Conservation (phyloP, 371 early-diverging fungal genomes). For the Mucor lusitanicus region DNA sequence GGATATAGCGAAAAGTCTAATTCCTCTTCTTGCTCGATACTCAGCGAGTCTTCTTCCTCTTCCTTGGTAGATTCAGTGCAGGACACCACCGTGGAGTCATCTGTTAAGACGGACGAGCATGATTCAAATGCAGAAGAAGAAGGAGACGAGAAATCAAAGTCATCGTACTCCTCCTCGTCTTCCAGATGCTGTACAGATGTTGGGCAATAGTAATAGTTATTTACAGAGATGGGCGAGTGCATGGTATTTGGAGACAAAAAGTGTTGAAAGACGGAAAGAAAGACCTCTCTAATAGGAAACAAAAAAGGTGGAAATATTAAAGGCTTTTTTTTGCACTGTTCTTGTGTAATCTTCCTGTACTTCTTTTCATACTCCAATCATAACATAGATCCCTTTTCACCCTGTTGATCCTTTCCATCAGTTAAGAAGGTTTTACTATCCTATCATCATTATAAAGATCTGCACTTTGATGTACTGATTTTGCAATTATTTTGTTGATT, state of each 20-base stretch:
- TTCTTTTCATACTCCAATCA: neutral
- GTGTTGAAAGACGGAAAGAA: neutral
- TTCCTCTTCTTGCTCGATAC: neutral
- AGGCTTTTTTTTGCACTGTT: neutral
- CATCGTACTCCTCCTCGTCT: constrained; percentile 4
- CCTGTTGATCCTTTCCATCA: neutral
- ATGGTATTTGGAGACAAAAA: neutral
- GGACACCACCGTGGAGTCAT: constrained; percentile 12
- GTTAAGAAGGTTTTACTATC: neutral
- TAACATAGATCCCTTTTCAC: neutral
- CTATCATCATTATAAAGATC: neutral
- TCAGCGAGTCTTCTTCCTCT: neutral
- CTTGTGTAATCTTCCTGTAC: neutral
- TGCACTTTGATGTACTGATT: neutral
- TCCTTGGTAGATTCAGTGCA: neutral
- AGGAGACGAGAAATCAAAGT: constrained; percentile 2
- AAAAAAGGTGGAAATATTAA: neutral
- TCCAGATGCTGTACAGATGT: neutral
- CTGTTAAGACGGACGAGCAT: constrained; percentile 16
- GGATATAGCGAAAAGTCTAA: neutral
- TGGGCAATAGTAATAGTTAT: neutral
- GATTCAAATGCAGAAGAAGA: constrained; percentile 21
- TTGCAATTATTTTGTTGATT: neutral
- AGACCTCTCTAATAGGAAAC: neutral
- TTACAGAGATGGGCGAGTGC: neutral